Evolutionary conservation across 768 basidiomycete genomes (phyloP), one percentile per base, ranked within the genome.

Genomic region (Trametes punicea): DNA sequence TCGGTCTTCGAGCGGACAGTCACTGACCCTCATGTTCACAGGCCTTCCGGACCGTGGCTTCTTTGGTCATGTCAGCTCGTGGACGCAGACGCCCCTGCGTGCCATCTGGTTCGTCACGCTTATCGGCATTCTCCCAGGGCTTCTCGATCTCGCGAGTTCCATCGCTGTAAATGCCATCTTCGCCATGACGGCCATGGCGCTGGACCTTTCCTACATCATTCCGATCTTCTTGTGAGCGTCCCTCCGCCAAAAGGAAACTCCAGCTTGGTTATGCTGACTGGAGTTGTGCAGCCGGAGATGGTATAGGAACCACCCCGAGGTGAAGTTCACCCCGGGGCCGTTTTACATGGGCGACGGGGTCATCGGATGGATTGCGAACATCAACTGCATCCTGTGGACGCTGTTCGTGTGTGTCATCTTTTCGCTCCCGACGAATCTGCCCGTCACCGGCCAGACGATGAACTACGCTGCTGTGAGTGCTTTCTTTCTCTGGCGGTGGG

Each of bases 291-390:
- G 77, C 57, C 81, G 90, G 38, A 77, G 90, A 27, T 65, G 84
- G 26, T 90, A 78, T 69, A 73, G 77, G 60, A 77, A 83, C 51
- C 90, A 93, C 65, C 87, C 88, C 0, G 90, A 93, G 45, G 90
- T 93, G 33, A 76, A 79, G 64, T 93, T 93, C 77, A 84, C 81
- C 57, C 91, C 91, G 4, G 91, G 91, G 10, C 90, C 91, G 6
- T 92, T 93, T 73, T 92, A 86, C 73, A 84, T 93, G 82, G 87
- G 90, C 27, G 72, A 80, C 51, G 88, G 88, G 0, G 57, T 75
- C 38, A 67, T 89, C 15, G 88, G 88, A 0, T 78, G 78, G 74
- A 65, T 75, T 3, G 79, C 78, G 54, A 90, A 92, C 63, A 59
- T 76, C 26, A 74, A 73, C n/a, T 89, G 87, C 69, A 85, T 89